Conservation (phyloP, 371 early-diverging fungal genomes). For the Entomophthora muscae region DNA sequence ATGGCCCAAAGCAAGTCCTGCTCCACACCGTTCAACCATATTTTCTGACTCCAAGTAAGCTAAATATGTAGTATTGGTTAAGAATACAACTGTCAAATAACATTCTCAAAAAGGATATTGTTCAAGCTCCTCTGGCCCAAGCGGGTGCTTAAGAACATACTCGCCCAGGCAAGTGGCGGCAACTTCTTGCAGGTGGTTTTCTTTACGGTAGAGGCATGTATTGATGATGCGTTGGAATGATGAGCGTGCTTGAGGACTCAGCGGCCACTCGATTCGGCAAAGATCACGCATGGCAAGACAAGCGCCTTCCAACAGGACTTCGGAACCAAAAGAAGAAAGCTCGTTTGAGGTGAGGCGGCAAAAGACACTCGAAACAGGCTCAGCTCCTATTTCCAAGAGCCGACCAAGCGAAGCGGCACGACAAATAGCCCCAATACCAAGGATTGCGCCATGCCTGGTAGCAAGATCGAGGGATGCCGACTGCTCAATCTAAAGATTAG, state of each 20-base stretch:
- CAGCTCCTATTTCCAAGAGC: background rate
- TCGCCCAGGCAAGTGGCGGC: background rate
- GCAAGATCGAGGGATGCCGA: background rate
- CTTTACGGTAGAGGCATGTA: background rate
- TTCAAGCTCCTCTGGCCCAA: background rate
- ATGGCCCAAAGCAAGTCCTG: background rate
- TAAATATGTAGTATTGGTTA: background rate
- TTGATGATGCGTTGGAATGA: background rate
- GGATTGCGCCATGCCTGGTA: background rate
- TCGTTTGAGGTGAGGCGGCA: conserved; percentile 19
- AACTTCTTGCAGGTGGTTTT: background rate
- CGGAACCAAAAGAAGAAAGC: conserved; percentile 38
- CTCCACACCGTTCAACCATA: background rate
- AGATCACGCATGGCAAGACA: conserved; percentile 33
- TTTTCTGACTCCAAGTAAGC: background rate
- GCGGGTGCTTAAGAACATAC: background rate
- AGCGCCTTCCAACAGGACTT: conserved; percentile 24
- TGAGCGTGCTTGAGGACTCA: background rate
- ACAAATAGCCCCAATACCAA: background rate
- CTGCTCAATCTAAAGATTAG: background rate
- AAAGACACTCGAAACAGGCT: conserved; percentile 14
- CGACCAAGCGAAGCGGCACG: background rate
- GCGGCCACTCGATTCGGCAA: conserved; percentile 18
- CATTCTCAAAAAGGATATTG: background rate
- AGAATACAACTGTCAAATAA: background rate